phyloP scores from a whole-genome alignment of 768 basidiomycete genomes.

The Lyophyllum semitale region DNA sequence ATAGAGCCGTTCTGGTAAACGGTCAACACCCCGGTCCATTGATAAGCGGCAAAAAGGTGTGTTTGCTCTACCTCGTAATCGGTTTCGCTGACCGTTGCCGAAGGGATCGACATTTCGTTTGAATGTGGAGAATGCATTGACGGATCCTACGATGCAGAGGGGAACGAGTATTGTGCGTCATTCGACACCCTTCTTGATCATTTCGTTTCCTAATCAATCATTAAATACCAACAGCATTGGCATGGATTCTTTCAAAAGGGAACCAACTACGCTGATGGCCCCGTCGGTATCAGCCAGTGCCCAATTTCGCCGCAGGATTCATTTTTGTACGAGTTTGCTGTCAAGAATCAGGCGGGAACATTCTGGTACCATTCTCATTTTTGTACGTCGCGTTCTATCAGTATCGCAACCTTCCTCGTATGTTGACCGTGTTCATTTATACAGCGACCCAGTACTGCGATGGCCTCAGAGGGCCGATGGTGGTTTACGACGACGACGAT shows the following conservation, averaged over 20 bases:
- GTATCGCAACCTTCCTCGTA: too few species aligned
- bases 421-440: too few species aligned
- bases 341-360: conserved; percentile 32
- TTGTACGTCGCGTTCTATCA: neutral
- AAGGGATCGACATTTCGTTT: conserved; percentile 42
- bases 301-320: conserved; percentile 32
- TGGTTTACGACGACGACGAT: conserved; percentile 6
- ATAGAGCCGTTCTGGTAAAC: conserved; percentile 29
- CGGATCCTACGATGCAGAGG: conserved; percentile 37
- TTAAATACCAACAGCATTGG: too few species aligned
- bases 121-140: conserved; percentile 41
- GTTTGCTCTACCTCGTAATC: neutral
- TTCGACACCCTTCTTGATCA: too few species aligned
- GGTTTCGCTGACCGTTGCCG: neutral
- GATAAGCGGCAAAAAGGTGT: conserved; percentile 36
- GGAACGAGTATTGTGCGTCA: conserved; percentile 40
- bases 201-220: too few species aligned
- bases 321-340: conserved; percentile 36
- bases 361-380: conserved; percentile 20
- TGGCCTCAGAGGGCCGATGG: conserved; percentile 18
- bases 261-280: conserved; percentile 34
- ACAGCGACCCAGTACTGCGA: conserved; percentile 22
- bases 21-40: conserved; percentile 34
- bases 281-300: conserved; percentile 33
- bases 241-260: conserved; percentile 34